A percentile compares a stretch with the other conserved stretches of the same genome.
These are phyloP conservation scores for Chaetomium cochliodes DNA, from an alignment of 495 filamentous ascomycete species.

Conservation along the genomic window DNA sequence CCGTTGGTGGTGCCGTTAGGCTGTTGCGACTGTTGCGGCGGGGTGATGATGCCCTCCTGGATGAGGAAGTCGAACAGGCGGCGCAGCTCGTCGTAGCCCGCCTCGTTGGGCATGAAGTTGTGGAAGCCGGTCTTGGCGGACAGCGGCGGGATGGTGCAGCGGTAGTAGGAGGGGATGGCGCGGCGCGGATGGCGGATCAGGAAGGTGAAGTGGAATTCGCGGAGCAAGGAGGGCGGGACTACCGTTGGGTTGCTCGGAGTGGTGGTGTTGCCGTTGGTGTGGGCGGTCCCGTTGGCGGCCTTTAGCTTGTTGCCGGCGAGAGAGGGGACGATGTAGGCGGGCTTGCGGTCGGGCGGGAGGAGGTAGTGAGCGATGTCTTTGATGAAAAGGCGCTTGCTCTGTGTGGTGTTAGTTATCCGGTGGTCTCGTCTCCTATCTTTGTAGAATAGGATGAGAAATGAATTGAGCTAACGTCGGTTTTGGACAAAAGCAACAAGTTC, in stretches of 20 bases:
- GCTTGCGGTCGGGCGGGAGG: slow-evolving; percentile 66
- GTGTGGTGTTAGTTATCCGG: slow-evolving; percentile 4
- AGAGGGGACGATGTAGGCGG: slow-evolving; percentile 71
- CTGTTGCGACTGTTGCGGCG: slow-evolving; percentile 27
- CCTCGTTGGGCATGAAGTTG: slow-evolving; percentile 79
- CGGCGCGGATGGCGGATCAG: slow-evolving; percentile 88
- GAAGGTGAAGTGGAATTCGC: slow-evolving; percentile 90
- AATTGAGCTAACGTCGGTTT: slow-evolving; percentile 48
- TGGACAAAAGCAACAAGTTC: slow-evolving; percentile 59
- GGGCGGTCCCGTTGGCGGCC: slow-evolving; percentile 21
- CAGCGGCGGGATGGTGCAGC: slow-evolving; percentile 91
- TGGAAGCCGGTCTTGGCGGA: slow-evolving; percentile 78
- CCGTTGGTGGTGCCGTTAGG: neutral
- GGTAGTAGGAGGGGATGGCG: slow-evolving; percentile 88
- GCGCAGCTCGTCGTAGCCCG: slow-evolving; percentile 85
- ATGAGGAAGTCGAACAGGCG: slow-evolving; percentile 80
- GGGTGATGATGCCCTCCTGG: slow-evolving; percentile 59
- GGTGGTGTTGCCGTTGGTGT: slow-evolving; percentile 51
- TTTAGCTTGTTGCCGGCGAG: slow-evolving; percentile 60
- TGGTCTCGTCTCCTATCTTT: neutral
- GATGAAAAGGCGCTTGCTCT: slow-evolving; percentile 89
- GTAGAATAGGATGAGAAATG: neutral
- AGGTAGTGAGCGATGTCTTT: slow-evolving; percentile 96
- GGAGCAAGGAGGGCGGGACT: slow-evolving; percentile 65
- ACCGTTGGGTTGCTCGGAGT: slow-evolving; percentile 78